These are phyloP conservation scores for Didymella arachidicola DNA, from an alignment of 2,329 filamentous ascomycete species.

Conservation along the genomic window DNA sequence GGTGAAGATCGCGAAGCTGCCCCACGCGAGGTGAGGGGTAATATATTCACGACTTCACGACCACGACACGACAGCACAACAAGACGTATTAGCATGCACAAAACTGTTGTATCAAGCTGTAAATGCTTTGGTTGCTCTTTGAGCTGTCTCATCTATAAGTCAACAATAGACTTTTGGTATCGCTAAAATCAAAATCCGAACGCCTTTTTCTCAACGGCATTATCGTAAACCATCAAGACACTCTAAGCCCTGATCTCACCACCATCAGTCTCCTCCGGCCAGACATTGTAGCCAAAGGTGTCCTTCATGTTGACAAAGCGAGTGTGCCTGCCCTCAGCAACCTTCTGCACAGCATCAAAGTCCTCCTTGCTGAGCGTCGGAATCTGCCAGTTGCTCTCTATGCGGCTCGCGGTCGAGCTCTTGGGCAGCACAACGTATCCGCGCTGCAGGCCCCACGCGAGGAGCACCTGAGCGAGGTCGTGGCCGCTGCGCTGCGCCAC, in stretches of 20 bases:
- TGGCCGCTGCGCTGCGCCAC: slow-evolving; percentile 77
- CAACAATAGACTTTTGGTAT: slow-evolving; percentile 33
- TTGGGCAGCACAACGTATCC: slow-evolving; percentile 56
- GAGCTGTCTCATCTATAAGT: slow-evolving; percentile 21
- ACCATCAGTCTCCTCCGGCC: slow-evolving; percentile 52
- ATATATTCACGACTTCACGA: background rate
- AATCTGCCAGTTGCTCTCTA: slow-evolving; percentile 69
- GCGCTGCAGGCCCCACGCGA: slow-evolving; percentile 85
- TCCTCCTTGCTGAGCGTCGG: slow-evolving; percentile 64
- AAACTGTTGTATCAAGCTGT: background rate
- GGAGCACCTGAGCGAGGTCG: slow-evolving; percentile 79
- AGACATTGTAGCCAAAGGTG: slow-evolving; percentile 76
- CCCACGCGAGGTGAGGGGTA: background rate
- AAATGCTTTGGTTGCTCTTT: slow-evolving; percentile 17
- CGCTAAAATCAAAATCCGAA: slow-evolving; percentile 28
- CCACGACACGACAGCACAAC: background rate
- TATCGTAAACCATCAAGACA: background rate
- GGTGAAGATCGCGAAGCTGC: background rate
- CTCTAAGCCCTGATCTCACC: slow-evolving; percentile 38
- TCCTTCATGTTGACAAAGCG: slow-evolving; percentile 86
- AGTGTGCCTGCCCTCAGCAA: slow-evolving; percentile 70
- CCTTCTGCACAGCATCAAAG: slow-evolving; percentile 67
- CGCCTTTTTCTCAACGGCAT: slow-evolving; percentile 7
- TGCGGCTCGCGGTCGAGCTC: slow-evolving; percentile 52
- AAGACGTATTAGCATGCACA: background rate